phyloP scores from a whole-genome alignment of 768 basidiomycete species.

The Stropharia rugosoannulata region DNA sequence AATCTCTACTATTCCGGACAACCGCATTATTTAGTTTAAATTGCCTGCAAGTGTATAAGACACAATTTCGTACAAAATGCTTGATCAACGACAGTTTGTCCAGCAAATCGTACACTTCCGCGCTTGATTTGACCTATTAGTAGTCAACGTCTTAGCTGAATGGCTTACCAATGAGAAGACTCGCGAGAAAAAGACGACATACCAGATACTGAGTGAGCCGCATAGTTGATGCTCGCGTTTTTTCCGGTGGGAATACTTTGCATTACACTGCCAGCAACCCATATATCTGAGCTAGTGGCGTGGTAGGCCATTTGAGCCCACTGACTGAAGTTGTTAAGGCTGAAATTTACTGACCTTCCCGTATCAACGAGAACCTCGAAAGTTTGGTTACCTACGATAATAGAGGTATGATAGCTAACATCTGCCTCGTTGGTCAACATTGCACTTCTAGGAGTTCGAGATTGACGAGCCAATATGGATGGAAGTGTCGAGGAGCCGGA shows the following conservation, averaged over 20 bases:
- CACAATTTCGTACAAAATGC: conserved; percentile 40
- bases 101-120: conserved; percentile 42
- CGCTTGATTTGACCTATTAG: conserved; percentile 42
- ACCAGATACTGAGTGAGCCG: conserved; percentile 54
- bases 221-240: conserved; percentile 47
- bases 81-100: conserved; percentile 43
- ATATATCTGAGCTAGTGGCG: conserved; percentile 57
- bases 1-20: conserved; percentile 36
- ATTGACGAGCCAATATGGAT: background rate
- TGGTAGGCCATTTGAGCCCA: background rate
- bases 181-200: conserved; percentile 1
- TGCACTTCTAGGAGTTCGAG: background rate
- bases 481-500: background rate
- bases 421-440: conserved; percentile 31
- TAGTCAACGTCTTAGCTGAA: background rate
- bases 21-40: background rate
- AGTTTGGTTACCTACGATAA: conserved; percentile 33
- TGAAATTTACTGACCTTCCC: conserved; percentile 35
- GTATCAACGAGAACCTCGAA: conserved; percentile 46
- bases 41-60: conserved; percentile 7
- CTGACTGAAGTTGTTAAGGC: background rate
- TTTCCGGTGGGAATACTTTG: conserved; percentile 36
- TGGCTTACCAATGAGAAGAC: background rate
- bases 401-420: conserved; percentile 38
- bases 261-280: conserved; percentile 48